Conservation (phyloP, 257 asterid species). For the Solanum arcanum region DNA sequence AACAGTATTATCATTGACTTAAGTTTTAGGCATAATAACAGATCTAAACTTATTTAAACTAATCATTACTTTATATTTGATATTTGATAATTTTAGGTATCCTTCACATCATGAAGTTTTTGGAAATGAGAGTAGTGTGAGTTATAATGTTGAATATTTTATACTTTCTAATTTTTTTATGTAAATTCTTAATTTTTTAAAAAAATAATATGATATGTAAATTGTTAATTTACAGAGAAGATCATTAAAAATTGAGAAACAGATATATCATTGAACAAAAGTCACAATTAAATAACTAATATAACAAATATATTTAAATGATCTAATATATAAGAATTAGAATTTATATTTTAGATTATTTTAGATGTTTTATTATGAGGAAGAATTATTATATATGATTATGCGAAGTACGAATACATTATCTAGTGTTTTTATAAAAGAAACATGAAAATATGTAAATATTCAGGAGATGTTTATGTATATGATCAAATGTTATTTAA, state of each 20-base stretch:
- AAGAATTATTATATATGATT: background rate
- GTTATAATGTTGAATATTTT: background rate
- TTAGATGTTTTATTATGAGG: background rate
- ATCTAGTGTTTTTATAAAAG: background rate
- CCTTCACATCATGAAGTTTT: background rate
- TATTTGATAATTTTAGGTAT: background rate
- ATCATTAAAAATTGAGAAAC: background rate
- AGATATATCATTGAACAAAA: background rate
- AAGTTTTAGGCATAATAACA: background rate
- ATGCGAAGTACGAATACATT: background rate
- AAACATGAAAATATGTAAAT: background rate
- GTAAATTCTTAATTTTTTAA: background rate
- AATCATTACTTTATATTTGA: background rate
- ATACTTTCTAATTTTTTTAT: background rate
- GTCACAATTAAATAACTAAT: background rate
- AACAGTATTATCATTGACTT: background rate
- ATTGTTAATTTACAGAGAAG: no score
- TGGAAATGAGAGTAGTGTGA: background rate
- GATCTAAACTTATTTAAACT: background rate
- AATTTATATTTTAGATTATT: background rate
- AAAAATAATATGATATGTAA: no score
- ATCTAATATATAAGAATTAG: background rate
- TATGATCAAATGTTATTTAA: background rate
- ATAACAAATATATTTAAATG: background rate
- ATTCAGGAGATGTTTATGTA: fast-evolving